phyloP scores from a whole-genome alignment of 2,329 filamentous ascomycete species.

The Aspergillus novoparasiticus region DNA sequence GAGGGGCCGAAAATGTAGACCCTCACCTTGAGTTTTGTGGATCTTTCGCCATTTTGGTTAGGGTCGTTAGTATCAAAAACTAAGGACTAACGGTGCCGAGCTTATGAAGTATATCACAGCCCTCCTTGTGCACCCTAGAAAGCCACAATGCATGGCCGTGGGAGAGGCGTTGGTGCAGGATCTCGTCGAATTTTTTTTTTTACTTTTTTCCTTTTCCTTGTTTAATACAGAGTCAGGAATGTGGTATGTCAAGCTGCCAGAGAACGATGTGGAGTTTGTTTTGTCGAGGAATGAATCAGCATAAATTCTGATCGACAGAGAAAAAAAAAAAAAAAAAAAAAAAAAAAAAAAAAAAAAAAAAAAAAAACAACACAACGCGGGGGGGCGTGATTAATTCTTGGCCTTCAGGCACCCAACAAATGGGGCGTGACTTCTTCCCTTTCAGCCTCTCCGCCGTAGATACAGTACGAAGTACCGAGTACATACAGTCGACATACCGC shows the following conservation, averaged over 20 bases:
- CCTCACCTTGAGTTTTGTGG: neutral
- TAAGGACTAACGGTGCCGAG: conserved; percentile 10
- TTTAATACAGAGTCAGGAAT: neutral
- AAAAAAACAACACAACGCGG: neutral
- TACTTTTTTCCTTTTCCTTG: neutral
- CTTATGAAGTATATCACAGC: conserved; percentile 10
- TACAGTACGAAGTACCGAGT: neutral
- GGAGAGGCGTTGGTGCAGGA: neutral
- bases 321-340: neutral
- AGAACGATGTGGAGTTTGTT: neutral
- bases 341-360: neutral
- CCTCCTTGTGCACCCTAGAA: neutral
- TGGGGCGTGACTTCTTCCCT: neutral
- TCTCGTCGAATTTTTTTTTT: neutral
- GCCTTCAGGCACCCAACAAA: conserved; percentile 1
- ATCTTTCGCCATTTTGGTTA: conserved; percentile 1
- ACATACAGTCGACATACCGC: neutral
- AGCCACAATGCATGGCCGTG: neutral
- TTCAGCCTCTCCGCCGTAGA: neutral
- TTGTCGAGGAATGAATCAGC: neutral
- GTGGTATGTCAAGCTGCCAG: neutral
- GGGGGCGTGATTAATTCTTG: neutral
- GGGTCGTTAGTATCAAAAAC: conserved; percentile 6
- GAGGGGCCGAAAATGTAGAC: conserved; percentile 6
- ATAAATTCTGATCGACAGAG: neutral